A percentile compares a stretch with the other conserved stretches of the same genome.
Conservation (phyloP, 495 filamentous ascomycete species). For the Xylaria acuta region DNA sequence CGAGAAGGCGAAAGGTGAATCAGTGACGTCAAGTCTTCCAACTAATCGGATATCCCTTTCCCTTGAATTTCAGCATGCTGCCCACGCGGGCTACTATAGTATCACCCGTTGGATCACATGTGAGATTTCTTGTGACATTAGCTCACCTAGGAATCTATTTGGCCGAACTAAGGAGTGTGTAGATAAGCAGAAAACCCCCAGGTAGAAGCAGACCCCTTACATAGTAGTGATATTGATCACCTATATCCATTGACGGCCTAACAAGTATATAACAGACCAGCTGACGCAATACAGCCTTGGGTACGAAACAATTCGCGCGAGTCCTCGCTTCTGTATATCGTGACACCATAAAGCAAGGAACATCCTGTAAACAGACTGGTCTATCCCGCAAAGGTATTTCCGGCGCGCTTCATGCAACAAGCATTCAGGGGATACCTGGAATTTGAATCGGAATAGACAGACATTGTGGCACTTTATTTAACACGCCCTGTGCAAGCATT, state of each 20-base stretch:
- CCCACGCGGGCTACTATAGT: not conserved
- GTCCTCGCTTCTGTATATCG: not conserved
- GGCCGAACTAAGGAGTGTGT: not conserved
- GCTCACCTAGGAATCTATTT: not conserved
- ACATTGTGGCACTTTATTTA: not conserved
- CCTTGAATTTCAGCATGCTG: not conserved
- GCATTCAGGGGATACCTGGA: too few species aligned
- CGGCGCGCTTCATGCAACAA: not conserved
- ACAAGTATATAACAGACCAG: too few species aligned
- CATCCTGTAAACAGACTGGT: not conserved
- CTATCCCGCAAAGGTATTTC: not conserved
- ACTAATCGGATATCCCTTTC: not conserved
- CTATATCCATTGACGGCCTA: not conserved
- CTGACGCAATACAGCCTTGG: not conserved
- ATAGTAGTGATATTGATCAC: not conserved
- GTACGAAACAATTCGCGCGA: not conserved
- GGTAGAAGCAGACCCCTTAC: not conserved
- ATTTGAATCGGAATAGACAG: not conserved
- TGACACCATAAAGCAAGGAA: not conserved
- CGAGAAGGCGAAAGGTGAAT: not conserved
- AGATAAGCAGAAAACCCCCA: not conserved
- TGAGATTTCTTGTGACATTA: not conserved
- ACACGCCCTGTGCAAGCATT: not conserved
- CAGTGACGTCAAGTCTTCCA: not conserved
- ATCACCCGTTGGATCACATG: not conserved